A percentile compares a stretch with the other conserved stretches of the same genome.
These are phyloP conservation scores for Ophiostoma populinum DNA, from an alignment of 2,329 filamentous ascomycete species.

Conservation along the genomic window DNA sequence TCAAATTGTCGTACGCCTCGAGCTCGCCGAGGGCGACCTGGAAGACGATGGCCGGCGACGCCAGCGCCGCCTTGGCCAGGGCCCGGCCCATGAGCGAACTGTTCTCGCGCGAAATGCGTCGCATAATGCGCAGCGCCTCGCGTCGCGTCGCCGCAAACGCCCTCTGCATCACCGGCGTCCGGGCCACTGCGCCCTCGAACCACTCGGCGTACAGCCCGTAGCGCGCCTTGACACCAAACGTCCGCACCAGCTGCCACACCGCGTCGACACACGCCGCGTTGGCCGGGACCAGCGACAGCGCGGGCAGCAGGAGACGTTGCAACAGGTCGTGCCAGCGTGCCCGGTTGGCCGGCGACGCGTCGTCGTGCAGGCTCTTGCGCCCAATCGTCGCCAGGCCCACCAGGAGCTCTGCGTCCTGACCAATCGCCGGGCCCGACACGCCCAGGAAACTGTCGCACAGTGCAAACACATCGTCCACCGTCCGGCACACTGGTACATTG, in stretches of 20 bases:
- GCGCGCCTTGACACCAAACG: conserved; percentile 58
- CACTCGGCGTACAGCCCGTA: conserved; percentile 90
- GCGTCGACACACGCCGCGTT: conserved; percentile 77
- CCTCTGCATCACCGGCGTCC: conserved; percentile 57
- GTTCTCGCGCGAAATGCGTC: conserved; percentile 78
- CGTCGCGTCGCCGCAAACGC: conserved; percentile 62
- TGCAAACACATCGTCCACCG: conserved; percentile 75
- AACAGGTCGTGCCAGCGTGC: conserved; percentile 73
- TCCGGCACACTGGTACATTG: conserved; percentile 81
- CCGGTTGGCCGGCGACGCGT: conserved; percentile 52
- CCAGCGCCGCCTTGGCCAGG: conserved; percentile 80
- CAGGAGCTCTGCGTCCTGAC: conserved; percentile 61
- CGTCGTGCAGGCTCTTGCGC: conserved; percentile 51
- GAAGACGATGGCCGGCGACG: conserved; percentile 83
- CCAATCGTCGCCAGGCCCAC: conserved; percentile 79
- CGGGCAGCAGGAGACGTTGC: conserved; percentile 69
- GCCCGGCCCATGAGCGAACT: conserved; percentile 70
- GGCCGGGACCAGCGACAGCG: conserved; percentile 67
- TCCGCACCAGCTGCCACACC: conserved; percentile 65
- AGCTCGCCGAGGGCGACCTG: conserved; percentile 77
- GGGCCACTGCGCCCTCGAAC: conserved; percentile 64
- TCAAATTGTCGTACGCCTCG: conserved; percentile 86
- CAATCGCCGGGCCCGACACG: conserved; percentile 74
- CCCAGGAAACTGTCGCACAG: conserved; percentile 74
- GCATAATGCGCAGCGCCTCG: conserved; percentile 74